Conservation (phyloP, 495 filamentous ascomycete genomes). For the Penicillium simplicissimum region DNA sequence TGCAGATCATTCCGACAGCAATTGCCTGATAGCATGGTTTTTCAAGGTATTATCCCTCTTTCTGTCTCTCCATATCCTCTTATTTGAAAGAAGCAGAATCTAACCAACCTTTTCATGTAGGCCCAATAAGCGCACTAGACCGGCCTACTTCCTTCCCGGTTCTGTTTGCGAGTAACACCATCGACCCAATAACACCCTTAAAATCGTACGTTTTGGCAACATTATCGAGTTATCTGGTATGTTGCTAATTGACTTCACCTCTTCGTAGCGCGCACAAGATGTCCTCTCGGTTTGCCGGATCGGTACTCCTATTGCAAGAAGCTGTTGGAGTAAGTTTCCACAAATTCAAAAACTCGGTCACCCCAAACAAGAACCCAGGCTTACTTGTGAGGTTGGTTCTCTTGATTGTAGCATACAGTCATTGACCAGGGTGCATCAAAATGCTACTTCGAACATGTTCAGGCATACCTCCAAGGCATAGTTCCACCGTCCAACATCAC, state of each 20-base stretch:
- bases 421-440: conserved; percentile 2
- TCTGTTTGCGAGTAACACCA: background rate
- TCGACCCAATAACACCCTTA: background rate
- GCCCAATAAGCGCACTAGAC: background rate
- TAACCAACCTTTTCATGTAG: background rate
- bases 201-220: background rate
- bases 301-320: background rate
- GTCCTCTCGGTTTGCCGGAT: background rate
- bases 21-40: background rate
- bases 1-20: background rate
- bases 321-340: background rate
- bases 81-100: background rate
- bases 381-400: background rate
- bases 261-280: background rate
- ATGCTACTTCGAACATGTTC: conserved; percentile 10
- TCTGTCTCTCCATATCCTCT: background rate
- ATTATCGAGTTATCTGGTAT: background rate
- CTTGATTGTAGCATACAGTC: background rate
- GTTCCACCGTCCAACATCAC: background rate
- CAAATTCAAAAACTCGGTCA: background rate
- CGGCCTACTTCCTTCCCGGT: background rate
- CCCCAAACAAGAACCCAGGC: background rate
- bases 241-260: background rate
- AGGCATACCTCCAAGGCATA: conserved; percentile 11
- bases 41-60: background rate